Evolutionary conservation across 2,329 filamentous ascomycete genomes (phyloP).

Genomic region (Emergomyces africanus): DNA sequence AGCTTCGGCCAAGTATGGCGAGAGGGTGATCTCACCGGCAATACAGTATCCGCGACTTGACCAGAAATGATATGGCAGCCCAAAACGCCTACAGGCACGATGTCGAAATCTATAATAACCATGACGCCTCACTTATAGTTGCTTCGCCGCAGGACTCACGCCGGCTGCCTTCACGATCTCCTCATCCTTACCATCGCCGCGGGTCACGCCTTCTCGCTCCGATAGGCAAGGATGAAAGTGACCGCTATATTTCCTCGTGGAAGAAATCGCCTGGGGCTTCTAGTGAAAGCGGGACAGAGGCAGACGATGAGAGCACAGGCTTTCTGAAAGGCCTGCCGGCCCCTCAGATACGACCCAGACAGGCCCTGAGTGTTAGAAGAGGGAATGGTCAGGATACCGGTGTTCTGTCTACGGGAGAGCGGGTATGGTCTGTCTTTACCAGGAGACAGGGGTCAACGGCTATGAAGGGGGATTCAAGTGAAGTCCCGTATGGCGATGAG

Average conservation of each 20-base stretch:
- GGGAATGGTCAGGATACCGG: slow-evolving; percentile 16
- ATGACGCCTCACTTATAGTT: slow-evolving; percentile 3
- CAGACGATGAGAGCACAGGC: slow-evolving; percentile 71
- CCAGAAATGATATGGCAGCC: slow-evolving; percentile 23
- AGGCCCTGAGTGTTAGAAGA: slow-evolving; percentile 51
- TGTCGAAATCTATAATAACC: slow-evolving; percentile 1
- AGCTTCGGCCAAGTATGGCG: not conserved
- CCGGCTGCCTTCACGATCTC: slow-evolving; percentile 13
- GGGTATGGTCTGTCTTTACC: slow-evolving; percentile 18
- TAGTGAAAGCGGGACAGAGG: slow-evolving; percentile 88
- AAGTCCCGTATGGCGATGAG: slow-evolving; percentile 16
- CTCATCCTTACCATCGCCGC: slow-evolving; percentile 17
- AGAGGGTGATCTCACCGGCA: not conserved
- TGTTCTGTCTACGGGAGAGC: slow-evolving; percentile 19
- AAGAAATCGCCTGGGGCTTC: slow-evolving; percentile 46
- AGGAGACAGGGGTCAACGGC: slow-evolving; percentile 14
- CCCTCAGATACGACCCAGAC: slow-evolving; percentile 56
- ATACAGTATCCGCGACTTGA: slow-evolving; percentile 4
- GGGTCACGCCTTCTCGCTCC: slow-evolving; percentile 7
- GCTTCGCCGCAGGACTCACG: not conserved
- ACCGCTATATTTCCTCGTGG: slow-evolving; percentile 15
- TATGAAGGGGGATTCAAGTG: slow-evolving; percentile 21
- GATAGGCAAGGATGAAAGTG: slow-evolving; percentile 20
- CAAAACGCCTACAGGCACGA: slow-evolving; percentile 20
- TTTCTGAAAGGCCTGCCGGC: slow-evolving; percentile 76